Evolutionary conservation across 139 green algal genomes (phyloP).

Genomic region (Gonium pectorale): DNA sequence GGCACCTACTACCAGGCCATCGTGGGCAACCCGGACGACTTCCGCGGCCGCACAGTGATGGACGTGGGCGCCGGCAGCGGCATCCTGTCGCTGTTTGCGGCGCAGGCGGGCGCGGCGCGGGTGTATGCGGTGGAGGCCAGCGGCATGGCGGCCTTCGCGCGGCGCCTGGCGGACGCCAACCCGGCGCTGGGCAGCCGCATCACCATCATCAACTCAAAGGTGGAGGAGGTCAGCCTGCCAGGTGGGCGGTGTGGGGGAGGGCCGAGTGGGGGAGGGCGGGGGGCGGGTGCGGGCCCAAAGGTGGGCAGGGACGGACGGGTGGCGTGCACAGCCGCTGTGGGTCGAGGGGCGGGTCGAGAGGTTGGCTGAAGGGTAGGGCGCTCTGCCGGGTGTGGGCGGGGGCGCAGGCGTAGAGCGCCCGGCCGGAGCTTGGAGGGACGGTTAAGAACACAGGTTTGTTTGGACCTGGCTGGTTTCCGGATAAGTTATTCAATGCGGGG

Average conservation of each 20-base stretch:
- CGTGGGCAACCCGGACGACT: slow-evolving; percentile 88
- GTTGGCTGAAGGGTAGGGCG: background rate
- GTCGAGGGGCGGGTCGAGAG: background rate
- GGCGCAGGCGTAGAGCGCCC: no score
- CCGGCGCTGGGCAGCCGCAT: slow-evolving; percentile 55
- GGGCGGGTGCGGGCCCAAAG: no score
- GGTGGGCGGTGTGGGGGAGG: background rate
- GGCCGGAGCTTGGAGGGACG: no score
- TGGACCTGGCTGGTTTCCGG: no score
- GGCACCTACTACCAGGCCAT: slow-evolving; percentile 96
- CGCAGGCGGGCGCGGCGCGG: slow-evolving; percentile 83
- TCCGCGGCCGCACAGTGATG: slow-evolving; percentile 92
- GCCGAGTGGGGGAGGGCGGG: background rate
- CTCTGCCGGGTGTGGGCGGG: background rate
- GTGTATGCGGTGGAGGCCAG: slow-evolving; percentile 97
- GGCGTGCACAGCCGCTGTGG: no score
- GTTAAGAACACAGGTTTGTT: no score
- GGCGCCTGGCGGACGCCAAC: slow-evolving; percentile 81
- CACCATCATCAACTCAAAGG: slow-evolving; percentile 60
- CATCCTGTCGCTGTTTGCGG: slow-evolving; percentile 97
- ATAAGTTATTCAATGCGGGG: no score
- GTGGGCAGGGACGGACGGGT: background rate
- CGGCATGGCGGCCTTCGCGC: slow-evolving; percentile 85
- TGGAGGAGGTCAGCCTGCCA: slow-evolving; percentile 61
- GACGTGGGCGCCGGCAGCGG: slow-evolving; percentile 95